phyloP scores from a whole-genome alignment of 2,329 filamentous ascomycete genomes.

The Penicillium sp. region DNA sequence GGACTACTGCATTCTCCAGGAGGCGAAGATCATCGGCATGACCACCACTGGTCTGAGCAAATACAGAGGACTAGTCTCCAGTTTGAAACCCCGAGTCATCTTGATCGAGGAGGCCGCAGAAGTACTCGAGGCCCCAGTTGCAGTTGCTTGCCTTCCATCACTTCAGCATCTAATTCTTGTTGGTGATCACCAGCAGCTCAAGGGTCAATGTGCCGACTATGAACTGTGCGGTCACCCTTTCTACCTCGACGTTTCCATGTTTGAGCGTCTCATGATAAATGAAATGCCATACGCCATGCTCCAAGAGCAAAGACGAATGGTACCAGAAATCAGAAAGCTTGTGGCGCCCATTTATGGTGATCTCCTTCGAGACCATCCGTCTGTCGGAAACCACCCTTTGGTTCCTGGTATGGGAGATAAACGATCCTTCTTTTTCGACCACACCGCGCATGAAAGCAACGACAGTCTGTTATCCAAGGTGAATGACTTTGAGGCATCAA shows the following conservation, averaged over 20 bases:
- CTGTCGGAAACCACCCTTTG: constrained; percentile 46
- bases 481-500: constrained; percentile 64
- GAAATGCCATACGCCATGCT: constrained; percentile 56
- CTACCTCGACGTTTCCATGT: constrained; percentile 64
- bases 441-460: constrained; percentile 56
- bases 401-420: constrained; percentile 56
- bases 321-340: constrained; percentile 56
- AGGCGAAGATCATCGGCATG: constrained; percentile 54
- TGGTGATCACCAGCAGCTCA: constrained; percentile 72
- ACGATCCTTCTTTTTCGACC: constrained; percentile 56
- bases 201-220: constrained; percentile 55
- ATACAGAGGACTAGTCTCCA: constrained; percentile 61
- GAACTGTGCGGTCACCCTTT: constrained; percentile 54
- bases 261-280: constrained; percentile 66
- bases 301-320: constrained; percentile 62
- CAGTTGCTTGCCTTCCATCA: constrained; percentile 52
- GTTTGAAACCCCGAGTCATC: constrained; percentile 57
- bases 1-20: constrained; percentile 53
- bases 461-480: constrained; percentile 58
- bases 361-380: constrained; percentile 48
- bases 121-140: constrained; percentile 52
- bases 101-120: constrained; percentile 76
- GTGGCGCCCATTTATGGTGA: constrained; percentile 54
- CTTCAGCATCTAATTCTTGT: constrained; percentile 60
- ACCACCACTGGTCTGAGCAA: constrained; percentile 77